A percentile compares a stretch with the other conserved stretches of the same genome.
These are phyloP conservation scores for Syzygium malaccense DNA, from an alignment of 441 rosid species.

Conservation along the genomic window DNA sequence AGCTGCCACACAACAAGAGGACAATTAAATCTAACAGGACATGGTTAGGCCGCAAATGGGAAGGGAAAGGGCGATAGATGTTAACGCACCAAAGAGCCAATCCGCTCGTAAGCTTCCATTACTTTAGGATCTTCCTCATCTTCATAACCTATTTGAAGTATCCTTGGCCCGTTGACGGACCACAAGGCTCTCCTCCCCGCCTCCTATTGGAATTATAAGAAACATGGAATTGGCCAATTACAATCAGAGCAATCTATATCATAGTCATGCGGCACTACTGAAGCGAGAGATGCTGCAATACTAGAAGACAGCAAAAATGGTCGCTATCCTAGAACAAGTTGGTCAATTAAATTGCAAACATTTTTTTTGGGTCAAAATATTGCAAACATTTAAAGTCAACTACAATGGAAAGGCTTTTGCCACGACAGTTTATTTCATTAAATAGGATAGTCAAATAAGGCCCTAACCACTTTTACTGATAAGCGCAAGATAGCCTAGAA, in stretches of 20 bases:
- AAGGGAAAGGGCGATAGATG: not conserved
- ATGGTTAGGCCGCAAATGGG: not conserved
- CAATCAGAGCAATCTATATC: not conserved
- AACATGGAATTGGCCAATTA: not conserved
- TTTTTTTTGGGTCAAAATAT: not conserved
- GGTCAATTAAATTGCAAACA: not conserved
- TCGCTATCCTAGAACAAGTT: not conserved
- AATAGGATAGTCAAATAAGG: not conserved
- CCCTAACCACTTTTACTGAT: not conserved
- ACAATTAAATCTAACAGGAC: not conserved
- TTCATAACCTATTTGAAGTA: conserved; percentile 81
- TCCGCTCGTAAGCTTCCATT: conserved; percentile 85
- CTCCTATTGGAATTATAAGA: conserved; percentile 34
- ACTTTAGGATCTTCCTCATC: conserved; percentile 83
- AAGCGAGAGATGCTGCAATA: not conserved
- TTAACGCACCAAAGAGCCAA: conserved; percentile 65
- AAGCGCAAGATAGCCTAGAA: not conserved
- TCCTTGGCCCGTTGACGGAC: conserved; percentile 79
- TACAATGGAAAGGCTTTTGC: not conserved
- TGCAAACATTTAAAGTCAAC: not conserved
- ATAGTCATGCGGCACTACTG: not conserved
- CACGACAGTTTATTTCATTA: not conserved
- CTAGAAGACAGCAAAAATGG: not conserved
- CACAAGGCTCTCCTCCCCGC: conserved; percentile 86
- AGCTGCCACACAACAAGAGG: conserved; percentile 30